Conservation (phyloP, 2,329 filamentous ascomycete species). For the Claviceps africana region DNA sequence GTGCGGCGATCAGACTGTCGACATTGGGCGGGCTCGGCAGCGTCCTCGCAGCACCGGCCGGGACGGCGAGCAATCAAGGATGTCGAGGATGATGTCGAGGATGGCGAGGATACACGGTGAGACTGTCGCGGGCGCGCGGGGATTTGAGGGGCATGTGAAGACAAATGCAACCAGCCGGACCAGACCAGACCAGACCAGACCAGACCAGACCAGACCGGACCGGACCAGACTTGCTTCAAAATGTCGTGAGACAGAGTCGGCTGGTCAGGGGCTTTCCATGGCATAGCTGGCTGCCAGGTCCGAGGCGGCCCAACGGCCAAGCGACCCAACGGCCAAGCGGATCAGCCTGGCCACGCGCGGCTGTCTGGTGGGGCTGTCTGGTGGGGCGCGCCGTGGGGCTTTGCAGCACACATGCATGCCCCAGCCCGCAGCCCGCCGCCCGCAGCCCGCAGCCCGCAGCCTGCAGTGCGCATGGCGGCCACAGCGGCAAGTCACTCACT, state of each 20-base stretch:
- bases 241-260: neutral
- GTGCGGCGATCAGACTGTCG: neutral
- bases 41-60: neutral
- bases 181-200: too few relatives aligned
- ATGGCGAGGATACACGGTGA: neutral
- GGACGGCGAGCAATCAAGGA: neutral
- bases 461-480: too few relatives aligned
- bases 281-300: neutral
- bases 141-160: slow-evolving; percentile 5
- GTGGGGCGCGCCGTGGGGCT: neutral
- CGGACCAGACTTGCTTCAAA: too few relatives aligned
- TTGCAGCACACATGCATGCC: neutral
- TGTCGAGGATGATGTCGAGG: neutral
- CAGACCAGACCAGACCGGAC: too few relatives aligned
- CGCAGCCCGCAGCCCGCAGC: too few relatives aligned
- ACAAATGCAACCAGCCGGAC: neutral
- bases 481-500: too few relatives aligned
- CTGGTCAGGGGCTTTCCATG: too few relatives aligned
- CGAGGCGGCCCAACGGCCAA: too few relatives aligned
- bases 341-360: neutral
- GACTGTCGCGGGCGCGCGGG: neutral
- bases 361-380: neutral
- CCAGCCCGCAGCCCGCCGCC: too few relatives aligned
- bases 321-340: neutral
- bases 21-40: slow-evolving; percentile 1